Conservation (phyloP, 345 rosid genomes). For the Salix viminalis region DNA sequence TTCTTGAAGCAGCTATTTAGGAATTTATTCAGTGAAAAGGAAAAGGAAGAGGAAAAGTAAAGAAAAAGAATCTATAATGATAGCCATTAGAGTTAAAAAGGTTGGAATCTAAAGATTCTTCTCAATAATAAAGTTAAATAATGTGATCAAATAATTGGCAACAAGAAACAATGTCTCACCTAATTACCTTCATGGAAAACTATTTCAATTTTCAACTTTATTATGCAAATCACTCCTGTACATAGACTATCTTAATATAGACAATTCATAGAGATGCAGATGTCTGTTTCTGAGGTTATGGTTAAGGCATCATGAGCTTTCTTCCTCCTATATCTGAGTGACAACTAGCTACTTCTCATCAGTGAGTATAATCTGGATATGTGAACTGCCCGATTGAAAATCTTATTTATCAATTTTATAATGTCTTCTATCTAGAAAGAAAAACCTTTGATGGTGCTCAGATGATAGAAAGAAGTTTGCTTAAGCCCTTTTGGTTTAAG, state of each 20-base stretch:
- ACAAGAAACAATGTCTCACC: not conserved
- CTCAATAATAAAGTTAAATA: not conserved
- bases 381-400: not conserved
- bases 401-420: not conserved
- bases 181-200: not conserved
- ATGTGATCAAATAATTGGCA: not conserved
- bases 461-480: not conserved
- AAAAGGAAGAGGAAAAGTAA: not conserved
- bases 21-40: constrained; percentile 21
- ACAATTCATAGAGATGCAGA: not conserved
- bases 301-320: not conserved
- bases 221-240: not conserved
- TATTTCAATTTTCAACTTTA: not conserved
- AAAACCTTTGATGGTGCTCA: not conserved
- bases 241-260: not conserved
- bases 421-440: not conserved
- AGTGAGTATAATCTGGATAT: not conserved
- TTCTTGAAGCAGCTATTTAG: constrained; percentile 17
- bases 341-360: not conserved
- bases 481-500: not conserved
- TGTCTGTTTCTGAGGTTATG: not conserved
- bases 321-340: constrained; percentile 5
- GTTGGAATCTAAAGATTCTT: constrained; percentile 12
- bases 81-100: constrained; percentile 2
- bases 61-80: not conserved